Percentiles rank a stretch among this genome's conserved stretches.
These are phyloP conservation scores for Pythium guiyangense DNA, from an alignment of 352 stramenopile genomes.

Conservation along the genomic window DNA sequence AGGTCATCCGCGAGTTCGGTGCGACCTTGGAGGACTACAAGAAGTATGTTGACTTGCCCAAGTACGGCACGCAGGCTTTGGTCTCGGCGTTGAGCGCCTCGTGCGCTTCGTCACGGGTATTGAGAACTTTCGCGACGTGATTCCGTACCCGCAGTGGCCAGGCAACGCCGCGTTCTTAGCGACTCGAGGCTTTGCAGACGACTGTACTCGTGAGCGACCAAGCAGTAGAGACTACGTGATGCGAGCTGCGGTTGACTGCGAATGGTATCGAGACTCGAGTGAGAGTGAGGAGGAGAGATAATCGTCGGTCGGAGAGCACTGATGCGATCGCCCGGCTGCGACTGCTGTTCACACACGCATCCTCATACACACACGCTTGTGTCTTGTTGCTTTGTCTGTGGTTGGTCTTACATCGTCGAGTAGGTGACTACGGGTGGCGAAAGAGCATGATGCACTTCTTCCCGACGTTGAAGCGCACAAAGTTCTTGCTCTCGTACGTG, in stretches of 20 bases:
- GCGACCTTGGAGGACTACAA: slow-evolving; percentile 86
- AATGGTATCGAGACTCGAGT: too few species aligned
- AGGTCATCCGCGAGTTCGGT: slow-evolving; percentile 57
- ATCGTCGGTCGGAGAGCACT: too few species aligned
- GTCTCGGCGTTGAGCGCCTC: slow-evolving; percentile 97
- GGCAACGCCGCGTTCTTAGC: slow-evolving; percentile 91
- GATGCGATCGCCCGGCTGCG: too few species aligned
- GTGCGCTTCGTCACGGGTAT: slow-evolving; percentile 97
- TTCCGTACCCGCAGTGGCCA: slow-evolving; percentile 95
- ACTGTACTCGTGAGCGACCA: too few species aligned
- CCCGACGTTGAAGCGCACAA: slow-evolving; percentile 79
- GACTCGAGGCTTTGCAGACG: too few species aligned
- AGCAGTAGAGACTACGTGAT: too few species aligned
- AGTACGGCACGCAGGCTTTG: slow-evolving; percentile 97
- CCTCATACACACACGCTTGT: too few species aligned
- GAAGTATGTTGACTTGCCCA: slow-evolving; percentile 98
- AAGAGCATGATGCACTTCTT: slow-evolving; percentile 87
- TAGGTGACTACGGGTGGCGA: slow-evolving; percentile 38
- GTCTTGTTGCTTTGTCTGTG: too few species aligned
- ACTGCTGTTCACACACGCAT: too few species aligned
- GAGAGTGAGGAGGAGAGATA: not conserved
- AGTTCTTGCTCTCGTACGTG: slow-evolving; percentile 82
- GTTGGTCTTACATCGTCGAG: too few species aligned
- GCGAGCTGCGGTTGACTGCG: too few species aligned
- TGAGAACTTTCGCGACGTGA: slow-evolving; percentile 98